Base-by-base conservation (phyloP, 2,329 filamentous ascomycete species). In the Geoglossum cookeanum region DNA sequence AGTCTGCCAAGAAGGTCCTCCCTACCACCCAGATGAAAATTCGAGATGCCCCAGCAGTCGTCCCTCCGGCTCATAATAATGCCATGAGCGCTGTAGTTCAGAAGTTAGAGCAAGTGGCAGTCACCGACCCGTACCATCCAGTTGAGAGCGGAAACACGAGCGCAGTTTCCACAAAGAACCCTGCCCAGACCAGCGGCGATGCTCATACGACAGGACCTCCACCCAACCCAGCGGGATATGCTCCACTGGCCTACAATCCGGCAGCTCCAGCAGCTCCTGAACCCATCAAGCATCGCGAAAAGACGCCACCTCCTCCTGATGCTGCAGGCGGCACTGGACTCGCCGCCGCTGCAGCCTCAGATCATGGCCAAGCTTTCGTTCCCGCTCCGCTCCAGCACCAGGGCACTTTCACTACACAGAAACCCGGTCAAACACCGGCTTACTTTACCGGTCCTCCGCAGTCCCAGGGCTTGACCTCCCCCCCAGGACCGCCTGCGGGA, bases 221-320 rank as follows among this genome's bases (percentile, higher is more conserved):
- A 7, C 17, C 44, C 7, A 15, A 56, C 58, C 68, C 72, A n/a
- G 64, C 71, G 37, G 74, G 64, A 63, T 83, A 81, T 62, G 74
- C 70, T 6, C 83, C 83, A 0, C 80, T 87, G 71, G 78, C 84
- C 1, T 90, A 90, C 66, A 90, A 90, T 65, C 86, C 86, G 2
- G 85, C 86, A 0, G 85, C 85, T 1, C 86, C 86, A 3, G 76
- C 84, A 0, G 84, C 84, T 0, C 84, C 85, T 0, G 85, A 90
- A 67, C 74, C 78, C 27, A 80, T 89, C 55, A 74, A 77, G 22
- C 79, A 86, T 66, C 77, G 86, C 53, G 86, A 90, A 68, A 89
- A 89, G 75, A 91, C 86, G 0, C 86, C 85, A 1, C 80, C 86
- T 3, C 84, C 83, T 3, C 78, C 82, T 37, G 85, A 89, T 63